Evolutionary conservation across 306 rosid genomes (phyloP).

Genomic region (Malus fusca): DNA sequence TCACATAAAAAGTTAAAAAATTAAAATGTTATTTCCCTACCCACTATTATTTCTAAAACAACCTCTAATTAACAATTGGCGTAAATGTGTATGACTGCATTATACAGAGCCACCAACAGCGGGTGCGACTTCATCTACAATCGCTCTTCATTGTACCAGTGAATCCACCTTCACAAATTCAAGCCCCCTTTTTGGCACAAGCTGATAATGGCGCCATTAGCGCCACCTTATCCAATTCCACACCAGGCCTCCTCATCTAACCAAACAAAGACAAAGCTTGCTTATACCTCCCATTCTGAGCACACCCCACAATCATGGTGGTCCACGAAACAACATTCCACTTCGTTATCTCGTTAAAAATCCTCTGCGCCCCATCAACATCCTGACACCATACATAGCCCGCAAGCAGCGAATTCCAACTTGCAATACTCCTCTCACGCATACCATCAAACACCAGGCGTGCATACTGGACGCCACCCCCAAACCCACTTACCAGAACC

Average conservation of each 20-base stretch:
- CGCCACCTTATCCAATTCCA: constrained; percentile 54
- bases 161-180: constrained; percentile 65
- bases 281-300: constrained; percentile 38
- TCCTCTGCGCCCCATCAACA: constrained; percentile 31
- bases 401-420: constrained; percentile 43
- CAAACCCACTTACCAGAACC: constrained; percentile 52
- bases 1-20: no score
- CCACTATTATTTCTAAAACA: no score
- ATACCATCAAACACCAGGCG: constrained; percentile 53
- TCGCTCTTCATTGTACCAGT: constrained; percentile 31
- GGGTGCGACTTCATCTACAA: constrained; percentile 17
- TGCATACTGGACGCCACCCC: constrained; percentile 24
- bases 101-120: neutral
- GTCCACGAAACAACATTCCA: constrained; percentile 70
- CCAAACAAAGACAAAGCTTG: constrained; percentile 51
- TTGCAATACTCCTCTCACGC: constrained; percentile 47
- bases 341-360: constrained; percentile 47
- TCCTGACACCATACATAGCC: constrained; percentile 44
- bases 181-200: constrained; percentile 60
- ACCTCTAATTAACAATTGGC: no score
- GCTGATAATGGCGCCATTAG: constrained; percentile 46
- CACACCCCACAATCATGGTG: constrained; percentile 51
- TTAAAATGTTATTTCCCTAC: no score
- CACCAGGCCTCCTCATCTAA: constrained; percentile 52
- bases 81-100: no score